Base-by-base conservation (phyloP, 257 asterid species). In the Mentha longifolia region DNA sequence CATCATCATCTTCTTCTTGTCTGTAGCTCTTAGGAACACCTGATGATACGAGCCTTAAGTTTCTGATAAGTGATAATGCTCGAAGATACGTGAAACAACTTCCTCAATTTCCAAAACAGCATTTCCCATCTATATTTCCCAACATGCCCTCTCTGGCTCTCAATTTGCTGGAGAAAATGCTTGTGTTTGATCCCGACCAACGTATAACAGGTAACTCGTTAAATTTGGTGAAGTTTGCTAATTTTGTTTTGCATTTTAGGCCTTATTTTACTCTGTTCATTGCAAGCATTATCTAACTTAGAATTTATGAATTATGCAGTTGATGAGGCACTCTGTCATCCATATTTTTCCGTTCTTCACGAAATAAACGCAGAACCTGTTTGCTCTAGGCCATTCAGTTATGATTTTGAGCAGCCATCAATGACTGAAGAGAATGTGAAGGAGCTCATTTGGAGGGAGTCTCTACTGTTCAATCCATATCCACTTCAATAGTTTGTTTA, bases 401-500 rank as follows among this genome's bases (percentile, higher is more conserved):
- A 62, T 49, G 76, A 76, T 65, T 70, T 76, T 22, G 80, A 70
- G 73, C 64, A 70, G 68, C 68, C 76, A 8, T 71, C 76, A 0
- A 54, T 76, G 11, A 70, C 62, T 4, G 76, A 70, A 55, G 73
- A 76, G 20, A 64, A 70, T 46, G 70, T 76, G 42, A 76, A 76
- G 68, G 80, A 76, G 28, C 76, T 76, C 0, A 72, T 72, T 17
- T 72, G 76, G 76, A 72, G 63, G 45, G 76, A 72, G 64, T 72
- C 76, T 4, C 17, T 51, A 0, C 22, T 20, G 15, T 50, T 61
- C 76, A 72, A 72, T 37, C 70, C 68, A 28, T 6, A 19, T 19
- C 63, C 65, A 54, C 54, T 20, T 61, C 62, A 33, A 46, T 71
- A 71, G 28, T 47, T 52, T 9, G 0, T 54, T 20, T 22, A 0